Evolutionary conservation across 371 early-diverging fungal species (phyloP).

Genomic region (Apophysomyces ossiformis): DNA sequence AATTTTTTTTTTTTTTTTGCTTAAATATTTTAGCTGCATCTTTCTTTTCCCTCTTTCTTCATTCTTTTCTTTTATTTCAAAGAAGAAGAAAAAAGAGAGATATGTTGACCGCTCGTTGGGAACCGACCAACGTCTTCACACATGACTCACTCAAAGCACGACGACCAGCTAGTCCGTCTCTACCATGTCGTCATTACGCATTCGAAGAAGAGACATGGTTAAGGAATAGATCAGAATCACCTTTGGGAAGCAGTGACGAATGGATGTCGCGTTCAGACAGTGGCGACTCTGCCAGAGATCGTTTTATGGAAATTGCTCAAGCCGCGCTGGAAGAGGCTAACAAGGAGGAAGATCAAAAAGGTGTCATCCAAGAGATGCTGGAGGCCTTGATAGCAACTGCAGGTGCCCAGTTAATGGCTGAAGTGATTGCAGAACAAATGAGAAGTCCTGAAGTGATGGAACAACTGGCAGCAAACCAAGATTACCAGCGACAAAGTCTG

Average conservation of each 20-base stretch:
- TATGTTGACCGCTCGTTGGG: conserved; percentile 17
- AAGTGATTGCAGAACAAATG: conserved; percentile 38
- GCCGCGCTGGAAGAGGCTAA: conserved; percentile 45
- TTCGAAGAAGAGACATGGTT: conserved; percentile 4
- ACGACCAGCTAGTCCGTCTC: background rate
- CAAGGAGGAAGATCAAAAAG: conserved; percentile 42
- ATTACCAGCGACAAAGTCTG: conserved; percentile 9
- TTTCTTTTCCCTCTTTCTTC: background rate
- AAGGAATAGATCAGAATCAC: background rate
- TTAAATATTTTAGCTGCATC: background rate
- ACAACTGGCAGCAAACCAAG: conserved; percentile 34
- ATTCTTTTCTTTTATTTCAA: background rate
- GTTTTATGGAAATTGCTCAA: conserved; percentile 40
- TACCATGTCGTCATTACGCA: conserved; percentile 10
- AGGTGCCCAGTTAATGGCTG: conserved; percentile 36
- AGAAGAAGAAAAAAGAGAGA: background rate
- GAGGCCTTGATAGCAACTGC: conserved; percentile 36
- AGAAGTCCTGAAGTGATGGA: conserved; percentile 48
- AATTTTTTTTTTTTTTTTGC: background rate
- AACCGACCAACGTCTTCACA: conserved; percentile 50
- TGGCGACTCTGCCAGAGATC: conserved; percentile 25
- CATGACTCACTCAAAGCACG: conserved; percentile 32
- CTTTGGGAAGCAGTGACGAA: conserved; percentile 13
- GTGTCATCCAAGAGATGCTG: conserved; percentile 38
- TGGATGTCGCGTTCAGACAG: conserved; percentile 2